A percentile compares a stretch with the other conserved stretches of the same genome.
Conservation (phyloP, 208 protist species). For the Spongospora subterranea region DNA sequence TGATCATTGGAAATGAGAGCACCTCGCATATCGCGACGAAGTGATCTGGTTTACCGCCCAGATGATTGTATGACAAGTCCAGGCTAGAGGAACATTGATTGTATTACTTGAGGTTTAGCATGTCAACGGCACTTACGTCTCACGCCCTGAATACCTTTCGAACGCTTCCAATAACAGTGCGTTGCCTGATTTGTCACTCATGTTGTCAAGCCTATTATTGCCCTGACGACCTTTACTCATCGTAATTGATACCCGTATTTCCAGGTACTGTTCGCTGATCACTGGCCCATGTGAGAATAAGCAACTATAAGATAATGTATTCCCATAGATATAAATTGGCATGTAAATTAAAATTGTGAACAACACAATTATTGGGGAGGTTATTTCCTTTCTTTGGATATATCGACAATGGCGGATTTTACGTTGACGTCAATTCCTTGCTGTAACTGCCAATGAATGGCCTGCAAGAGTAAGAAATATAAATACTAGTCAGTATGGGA, state of each 20-base stretch:
- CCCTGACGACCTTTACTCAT: neutral
- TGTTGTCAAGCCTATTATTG: neutral
- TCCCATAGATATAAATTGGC: too few species aligned
- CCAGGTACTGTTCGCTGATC: too few species aligned
- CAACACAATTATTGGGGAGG: too few species aligned
- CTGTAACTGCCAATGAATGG: neutral
- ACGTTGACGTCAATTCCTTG: neutral
- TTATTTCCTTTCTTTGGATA: too few species aligned
- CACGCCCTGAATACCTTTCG: neutral
- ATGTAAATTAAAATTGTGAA: too few species aligned
- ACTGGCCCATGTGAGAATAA: too few species aligned
- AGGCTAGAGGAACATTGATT: neutral
- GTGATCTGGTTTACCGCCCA: neutral
- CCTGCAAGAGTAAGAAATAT: neutral
- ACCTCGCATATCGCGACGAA: neutral
- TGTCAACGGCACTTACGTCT: neutral
- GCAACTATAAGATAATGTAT: too few species aligned
- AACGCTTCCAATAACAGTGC: neutral
- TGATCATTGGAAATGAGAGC: neutral
- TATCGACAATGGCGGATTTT: neutral
- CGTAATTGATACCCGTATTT: neutral
- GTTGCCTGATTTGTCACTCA: neutral
- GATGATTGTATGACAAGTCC: neutral
- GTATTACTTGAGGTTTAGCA: neutral
- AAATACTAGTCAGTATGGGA: neutral